Evolutionary conservation across 371 early-diverging fungal genomes (phyloP), one percentile per base, ranked within the genome.

Genomic region (Parasitella parasitica): DNA sequence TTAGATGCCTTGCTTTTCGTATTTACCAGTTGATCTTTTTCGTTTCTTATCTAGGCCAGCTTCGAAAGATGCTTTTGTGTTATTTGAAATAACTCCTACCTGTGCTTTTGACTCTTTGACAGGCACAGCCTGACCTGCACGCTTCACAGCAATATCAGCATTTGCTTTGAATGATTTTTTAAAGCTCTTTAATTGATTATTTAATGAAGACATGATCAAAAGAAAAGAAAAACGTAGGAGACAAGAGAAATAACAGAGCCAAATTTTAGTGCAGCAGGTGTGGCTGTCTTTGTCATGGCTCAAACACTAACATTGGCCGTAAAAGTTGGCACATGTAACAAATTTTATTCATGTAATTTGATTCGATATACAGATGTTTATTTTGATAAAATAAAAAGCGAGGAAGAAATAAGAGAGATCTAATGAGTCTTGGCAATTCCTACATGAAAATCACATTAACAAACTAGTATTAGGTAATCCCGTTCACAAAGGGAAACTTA

Each of bases 151-250:
- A 54, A 78, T 49, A 13, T 72, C 65, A 6, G 76, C 69, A 61
- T 66, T 78, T 15, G 79, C 79, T 53, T 67, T 67, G 36, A 72
- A 57, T 12, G 70, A 67, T 36, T 73, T 78, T 57, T 78, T 78
- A 55, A 78, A 78, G 48, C 61, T 73, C 38, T 73, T 69, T 43
- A 78, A 59, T 53, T 75, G 76, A 69, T 63, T 69, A 51, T 58
- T 57, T 41, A 56, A 59, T 27, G 54, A 54, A 58, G 63, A 64
- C 61, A 64, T 64, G 32, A n/a, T 38, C 11, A 41, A 38, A 28
- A 22, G 7, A 46, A 58, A 43, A 27, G 30, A 38, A 49, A 50
- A 57, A n/a, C n/a, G n/a, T n/a, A 32, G 54, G 43, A 62, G 27
- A 53, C 41, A 61, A 11, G 43, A 56, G 34, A 30, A 51, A 38